A percentile compares a stretch with the other conserved stretches of the same genome.
Conservation (phyloP, 2,329 filamentous ascomycete genomes). For the Xylariaceae sp. region DNA sequence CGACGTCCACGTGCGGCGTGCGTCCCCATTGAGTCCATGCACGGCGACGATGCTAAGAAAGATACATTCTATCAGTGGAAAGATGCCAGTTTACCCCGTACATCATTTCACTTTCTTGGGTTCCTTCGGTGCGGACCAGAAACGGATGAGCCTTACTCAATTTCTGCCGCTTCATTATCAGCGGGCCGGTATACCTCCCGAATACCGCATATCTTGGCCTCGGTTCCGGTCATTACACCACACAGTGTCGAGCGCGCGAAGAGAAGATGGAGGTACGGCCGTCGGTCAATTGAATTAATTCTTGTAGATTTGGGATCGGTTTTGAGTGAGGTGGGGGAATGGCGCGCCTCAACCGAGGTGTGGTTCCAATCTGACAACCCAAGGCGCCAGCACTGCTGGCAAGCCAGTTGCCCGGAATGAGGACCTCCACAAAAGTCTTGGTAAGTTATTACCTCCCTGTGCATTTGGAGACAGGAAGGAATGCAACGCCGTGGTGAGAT, state of each 20-base stretch:
- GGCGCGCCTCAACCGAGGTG: too few species aligned
- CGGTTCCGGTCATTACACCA: neutral
- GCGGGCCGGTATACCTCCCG: conserved; percentile 8
- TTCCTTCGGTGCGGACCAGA: conserved; percentile 34
- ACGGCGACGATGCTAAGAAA: conserved; percentile 35
- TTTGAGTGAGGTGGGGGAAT: too few species aligned
- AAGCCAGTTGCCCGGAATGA: too few species aligned
- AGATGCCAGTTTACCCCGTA: conserved; percentile 31
- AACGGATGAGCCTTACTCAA: conserved; percentile 29
- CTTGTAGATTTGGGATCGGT: too few species aligned
- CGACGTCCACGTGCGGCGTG: conserved; percentile 30
- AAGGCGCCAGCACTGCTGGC: too few species aligned
- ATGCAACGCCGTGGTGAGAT: too few species aligned
- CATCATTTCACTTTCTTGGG: conserved; percentile 30
- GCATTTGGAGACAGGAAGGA: too few species aligned
- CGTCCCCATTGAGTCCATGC: conserved; percentile 31
- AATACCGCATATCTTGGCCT: conserved; percentile 7
- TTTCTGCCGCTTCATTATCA: conserved; percentile 6
- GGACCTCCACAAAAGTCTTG: too few species aligned
- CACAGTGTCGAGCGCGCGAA: too few species aligned
- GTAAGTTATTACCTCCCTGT: too few species aligned
- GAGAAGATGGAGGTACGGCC: neutral
- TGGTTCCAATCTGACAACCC: too few species aligned
- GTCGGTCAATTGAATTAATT: neutral
- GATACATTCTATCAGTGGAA: conserved; percentile 32